A percentile compares a stretch with the other conserved stretches of the same genome.
phyloP scores from a whole-genome alignment of 2,329 filamentous ascomycete genomes.

The Neurospora sp. region DNA sequence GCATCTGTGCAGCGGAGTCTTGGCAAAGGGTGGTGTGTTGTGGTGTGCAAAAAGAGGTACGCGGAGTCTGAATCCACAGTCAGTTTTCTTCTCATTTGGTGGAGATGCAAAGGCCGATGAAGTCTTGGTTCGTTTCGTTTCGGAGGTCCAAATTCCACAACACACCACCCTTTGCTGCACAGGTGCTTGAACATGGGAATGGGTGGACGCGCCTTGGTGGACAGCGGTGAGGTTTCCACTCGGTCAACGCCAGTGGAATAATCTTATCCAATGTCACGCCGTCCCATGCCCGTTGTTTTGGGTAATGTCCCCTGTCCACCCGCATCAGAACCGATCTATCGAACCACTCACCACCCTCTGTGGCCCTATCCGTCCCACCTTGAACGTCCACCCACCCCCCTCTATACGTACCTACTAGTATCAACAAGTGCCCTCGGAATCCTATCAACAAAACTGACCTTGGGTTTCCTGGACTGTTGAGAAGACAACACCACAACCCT shows the following conservation, averaged over 20 bases:
- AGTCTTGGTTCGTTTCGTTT: no score
- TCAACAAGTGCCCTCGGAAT: neutral
- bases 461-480: neutral
- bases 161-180: no score
- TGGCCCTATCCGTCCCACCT: neutral
- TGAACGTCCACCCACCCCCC: neutral
- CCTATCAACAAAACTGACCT: neutral
- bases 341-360: neutral
- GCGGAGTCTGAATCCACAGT: no score
- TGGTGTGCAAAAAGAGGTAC: no score
- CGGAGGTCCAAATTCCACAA: no score
- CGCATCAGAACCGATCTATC: neutral
- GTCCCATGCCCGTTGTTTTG: neutral
- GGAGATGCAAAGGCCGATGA: no score
- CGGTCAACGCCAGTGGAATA: neutral
- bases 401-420: neutral
- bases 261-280: neutral
- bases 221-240: neutral
- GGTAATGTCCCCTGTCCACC: neutral
- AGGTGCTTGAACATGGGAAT: no score
- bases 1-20: no score
- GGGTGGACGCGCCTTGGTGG: neutral
- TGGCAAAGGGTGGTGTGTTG: no score
- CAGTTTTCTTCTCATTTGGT: no score
- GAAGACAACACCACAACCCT: neutral